A percentile compares a stretch with the other conserved stretches of the same genome.
Evolutionary conservation across 2,329 filamentous ascomycete genomes (phyloP).

Genomic region (Ophiosphaerella korrae): DNA sequence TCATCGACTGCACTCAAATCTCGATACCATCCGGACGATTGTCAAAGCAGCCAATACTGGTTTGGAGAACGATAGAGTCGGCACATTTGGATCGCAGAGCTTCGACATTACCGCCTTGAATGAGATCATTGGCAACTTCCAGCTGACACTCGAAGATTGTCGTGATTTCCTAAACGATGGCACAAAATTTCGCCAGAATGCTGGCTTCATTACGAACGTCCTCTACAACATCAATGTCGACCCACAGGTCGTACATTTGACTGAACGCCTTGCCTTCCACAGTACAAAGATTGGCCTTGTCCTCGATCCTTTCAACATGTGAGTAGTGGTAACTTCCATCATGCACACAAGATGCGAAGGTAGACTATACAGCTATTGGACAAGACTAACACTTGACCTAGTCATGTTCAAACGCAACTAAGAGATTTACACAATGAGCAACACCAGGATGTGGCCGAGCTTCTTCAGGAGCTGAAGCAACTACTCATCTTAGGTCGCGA

Average conservation of each 20-base stretch:
- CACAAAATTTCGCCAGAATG: slow-evolving; percentile 11
- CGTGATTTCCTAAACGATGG: slow-evolving; percentile 14
- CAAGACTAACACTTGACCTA: not conserved
- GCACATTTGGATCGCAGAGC: not conserved
- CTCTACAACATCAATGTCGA: slow-evolving; percentile 20
- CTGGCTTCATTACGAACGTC: slow-evolving; percentile 16
- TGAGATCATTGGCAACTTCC: slow-evolving; percentile 22
- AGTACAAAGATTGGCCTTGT: slow-evolving; percentile 18
- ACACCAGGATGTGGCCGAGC: slow-evolving; percentile 14
- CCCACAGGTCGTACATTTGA: slow-evolving; percentile 9
- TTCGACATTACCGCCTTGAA: slow-evolving; percentile 10
- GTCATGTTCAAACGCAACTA: slow-evolving; percentile 15
- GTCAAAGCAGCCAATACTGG: slow-evolving; percentile 10
- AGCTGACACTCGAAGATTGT: slow-evolving; percentile 16
- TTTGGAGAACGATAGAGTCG: slow-evolving; percentile 1
- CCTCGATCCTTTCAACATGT: slow-evolving; percentile 16
- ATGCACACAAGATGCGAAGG: not conserved
- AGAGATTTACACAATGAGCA: slow-evolving; percentile 10
- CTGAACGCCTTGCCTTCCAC: slow-evolving; percentile 15
- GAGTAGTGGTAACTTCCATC: not conserved
- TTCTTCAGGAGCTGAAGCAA: slow-evolving; percentile 14
- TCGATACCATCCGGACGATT: slow-evolving; percentile 13
- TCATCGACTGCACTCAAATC: slow-evolving; percentile 11
- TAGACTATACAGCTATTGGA: no score
- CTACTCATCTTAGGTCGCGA: slow-evolving; percentile 7